Base-by-base conservation (phyloP, 2,329 filamentous ascomycete species). In the Rachicladosporium sp. region DNA sequence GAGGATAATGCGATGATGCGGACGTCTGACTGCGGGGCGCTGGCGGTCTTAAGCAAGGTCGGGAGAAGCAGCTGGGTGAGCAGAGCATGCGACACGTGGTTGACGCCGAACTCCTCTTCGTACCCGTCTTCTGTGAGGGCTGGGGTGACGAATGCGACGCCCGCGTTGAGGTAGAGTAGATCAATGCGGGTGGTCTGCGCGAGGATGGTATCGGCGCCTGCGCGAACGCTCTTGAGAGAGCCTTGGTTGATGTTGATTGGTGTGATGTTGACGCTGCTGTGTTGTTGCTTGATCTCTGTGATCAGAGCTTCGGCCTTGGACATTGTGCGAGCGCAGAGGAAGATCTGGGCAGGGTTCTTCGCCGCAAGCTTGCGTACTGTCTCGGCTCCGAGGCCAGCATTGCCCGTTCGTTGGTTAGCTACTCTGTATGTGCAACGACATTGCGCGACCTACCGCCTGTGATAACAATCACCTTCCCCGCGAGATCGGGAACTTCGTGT, bases 201-300 rank as follows among this genome's bases (percentile, higher is more conserved):
- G 55, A 11, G 50, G 44, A 73, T 68, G n/a, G 50, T 47, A 23
- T 53, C 50, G 1, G 66, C 68, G 1, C 66, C 69, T 2, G 55
- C 45, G 4, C 58, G 61, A 48, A 74, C 63, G 13, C 67, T 71
- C 10, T 58, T 50, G 33, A 75, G 64, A 1, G 69, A 73, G 1
- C 64, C 50, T 10, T 75, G 59, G 46, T 76, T 70, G 23, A 71
- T 63, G 8, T 61, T 52, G 7, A 76, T 50, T 43, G 63, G 60
- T 31, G 60, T 56, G 40, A 73, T 63, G 41, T 44, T 46, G 27
- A 58, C 58, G 33, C 55, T 49, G 3, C 62, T 58, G 3, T 58
- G 50, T 4, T 45, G 36, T 4, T 46, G 40, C n/a, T 60, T 55
- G 48, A 68, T 56, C 11, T 62, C 55, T 13, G 52, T 37, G 40